Evolutionary conservation across 805 yeast species (phyloP), one percentile per base, ranked within the genome.

Genomic region (Pichia exigua): DNA sequence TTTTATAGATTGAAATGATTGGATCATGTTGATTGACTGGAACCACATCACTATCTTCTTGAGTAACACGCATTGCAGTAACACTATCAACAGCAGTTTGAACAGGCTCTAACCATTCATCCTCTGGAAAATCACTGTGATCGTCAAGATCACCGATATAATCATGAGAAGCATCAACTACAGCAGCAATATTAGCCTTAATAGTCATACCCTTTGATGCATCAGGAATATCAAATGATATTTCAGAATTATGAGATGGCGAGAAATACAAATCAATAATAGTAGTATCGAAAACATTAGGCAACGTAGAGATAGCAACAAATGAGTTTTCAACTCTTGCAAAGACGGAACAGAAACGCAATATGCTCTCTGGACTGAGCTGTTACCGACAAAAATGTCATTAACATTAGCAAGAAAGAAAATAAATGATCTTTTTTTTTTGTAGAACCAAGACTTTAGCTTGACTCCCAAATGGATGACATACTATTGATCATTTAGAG

Each of bases 351-450:
- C 27, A 43, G 42, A 50, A 27, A 40, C 39, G 2, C 53, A 28
- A 35, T 50, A 50, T 12, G 53, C 49, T 42, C 42, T 50, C n/a
- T 45, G 46, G 10, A 18, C 2, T 7, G 46, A n/a, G 42, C 41
- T 42, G 35, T 50, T 46, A 17, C 53, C 49, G 38, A 50, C 49
- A 30, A 45, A 32, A 22, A 50, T 46, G n/a, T 24, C 53, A 26
- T 41, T 44, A 26, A 39, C 38, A n/a, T 43, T 22, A 21, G 32
- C 43, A 7, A 40, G 42, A 46, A 46, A 46, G 21, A 50, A 50
- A 22, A 15, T 22, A 24, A 21, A 21, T 5, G 49, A 15, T 10
- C 46, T 22, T 18, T 50, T 42, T 46, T 35, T 47, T 22, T 35
- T n/a, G 50, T 3, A 43, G 51, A 27, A 48, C 35, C n/a, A 42